Base-by-base conservation (phyloP, 2,329 filamentous ascomycete species). In the Aspergillus felis region DNA sequence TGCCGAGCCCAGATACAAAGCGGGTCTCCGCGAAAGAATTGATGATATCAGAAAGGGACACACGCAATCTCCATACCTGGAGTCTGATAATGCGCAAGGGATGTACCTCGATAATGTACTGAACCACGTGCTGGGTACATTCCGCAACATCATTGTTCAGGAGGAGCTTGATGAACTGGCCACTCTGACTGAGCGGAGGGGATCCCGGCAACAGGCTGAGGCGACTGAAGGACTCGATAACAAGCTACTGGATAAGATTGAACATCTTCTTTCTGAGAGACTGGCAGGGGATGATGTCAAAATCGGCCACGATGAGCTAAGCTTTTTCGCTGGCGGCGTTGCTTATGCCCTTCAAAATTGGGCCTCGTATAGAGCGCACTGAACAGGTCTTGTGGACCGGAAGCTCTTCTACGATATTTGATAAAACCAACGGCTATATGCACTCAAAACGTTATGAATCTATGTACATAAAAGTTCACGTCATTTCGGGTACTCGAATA, bases 241-340 rank as follows among this genome's bases (percentile, higher is more conserved):
- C 38, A 50, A 59, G 12, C 57, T 74, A n/a, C 62, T 75, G 38
- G 61, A 68, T 28, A 71, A 66, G 55, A 71, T 76, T 5, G 71
- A 75, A 52, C 54, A 57, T n/a, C 60, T 76, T 14, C 64, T 77
- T 20, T 65, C 65, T 3, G 69, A 76, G 53, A 65, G 73, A 51
- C 57, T 76, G 35, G 64, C 65, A 25, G 64, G 61, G 28, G 70
- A 68, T 9, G 59, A 63, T 10, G 67, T 72, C 46, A 61, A 67
- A 3, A 64, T 77, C 20, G 68, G 66, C 27, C 64, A 70, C 14
- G 71, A 76, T 56, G 71, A 77, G 52, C 62, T 76, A 38, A 70
- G 71, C 55, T 77, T 76, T 58, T 74, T 77, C 50, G 73, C 75
- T 12, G 72, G 73, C 14, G 72, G 71, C 20, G 63, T 76, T 50